A percentile compares a stretch with the other conserved stretches of the same genome.
Evolutionary conservation across 192 early-diverging fungal genomes (phyloP).

Genomic region (Mortierella claussenii): DNA sequence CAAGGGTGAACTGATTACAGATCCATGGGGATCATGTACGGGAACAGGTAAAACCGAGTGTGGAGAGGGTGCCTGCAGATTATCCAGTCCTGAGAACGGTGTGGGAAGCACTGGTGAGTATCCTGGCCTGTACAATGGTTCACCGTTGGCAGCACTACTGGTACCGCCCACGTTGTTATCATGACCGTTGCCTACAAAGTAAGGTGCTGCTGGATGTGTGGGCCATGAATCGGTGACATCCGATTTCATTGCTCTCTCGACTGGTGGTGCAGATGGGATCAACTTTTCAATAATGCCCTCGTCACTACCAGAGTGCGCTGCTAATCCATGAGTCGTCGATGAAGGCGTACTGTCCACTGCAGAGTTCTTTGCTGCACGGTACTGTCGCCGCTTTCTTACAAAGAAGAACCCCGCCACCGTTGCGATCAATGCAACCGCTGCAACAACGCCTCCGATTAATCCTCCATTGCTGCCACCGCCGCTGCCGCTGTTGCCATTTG

Average conservation of each 20-base stretch:
- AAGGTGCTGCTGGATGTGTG: not conserved
- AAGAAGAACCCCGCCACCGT: not conserved
- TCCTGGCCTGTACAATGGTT: too few species aligned
- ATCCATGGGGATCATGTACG: not conserved
- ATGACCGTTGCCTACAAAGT: not conserved
- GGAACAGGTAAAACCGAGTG: not conserved
- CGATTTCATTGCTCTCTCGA: not conserved
- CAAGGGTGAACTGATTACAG: not conserved
- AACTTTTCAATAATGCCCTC: not conserved
- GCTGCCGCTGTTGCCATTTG: not conserved
- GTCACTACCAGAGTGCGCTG: not conserved
- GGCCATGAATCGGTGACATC: not conserved
- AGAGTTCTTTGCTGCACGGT: not conserved
- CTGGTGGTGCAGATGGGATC: not conserved
- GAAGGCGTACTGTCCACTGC: not conserved
- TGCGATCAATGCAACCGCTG: not conserved
- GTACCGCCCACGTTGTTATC: not conserved
- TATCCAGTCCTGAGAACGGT: not conserved
- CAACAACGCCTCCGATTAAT: not conserved
- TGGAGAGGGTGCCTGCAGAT: too few species aligned
- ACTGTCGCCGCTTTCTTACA: not conserved
- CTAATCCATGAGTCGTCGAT: not conserved
- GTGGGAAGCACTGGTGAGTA: too few species aligned
- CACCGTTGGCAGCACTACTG: not conserved
- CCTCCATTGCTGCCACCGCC: not conserved